Base-by-base conservation (phyloP, 2,329 filamentous ascomycete genomes). In the Pseudopyrenochaeta lycopersici region DNA sequence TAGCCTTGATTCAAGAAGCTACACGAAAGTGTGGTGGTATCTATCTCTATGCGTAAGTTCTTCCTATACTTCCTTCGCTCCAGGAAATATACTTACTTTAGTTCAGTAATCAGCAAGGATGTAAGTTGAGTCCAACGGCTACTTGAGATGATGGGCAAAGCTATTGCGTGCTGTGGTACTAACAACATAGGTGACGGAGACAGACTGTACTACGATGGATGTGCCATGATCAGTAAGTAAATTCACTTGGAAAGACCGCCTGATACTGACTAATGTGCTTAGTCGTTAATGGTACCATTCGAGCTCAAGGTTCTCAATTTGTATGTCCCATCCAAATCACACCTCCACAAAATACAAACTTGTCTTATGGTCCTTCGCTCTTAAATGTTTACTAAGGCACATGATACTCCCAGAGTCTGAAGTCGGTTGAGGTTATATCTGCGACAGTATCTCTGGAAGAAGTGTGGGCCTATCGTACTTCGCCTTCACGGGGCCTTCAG, bases 1-100 rank as follows among this genome's bases (percentile, higher is more conserved):
- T 92, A 23, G 81, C 85, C 4, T 76, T 92, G 4, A 91, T 92
- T 48, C 77, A 79, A 1, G 84, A 90, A 62, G 87, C 86, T 0
- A 91, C 89, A 0, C 77, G 82, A 7, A 88, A 88, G 65, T 79
- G 77, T 18, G 85, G 85, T 3, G 85, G 85, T 20, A 77, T 46
- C 32, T 20, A 46, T 36, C 42, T 46, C 31, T 30, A 31, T 20
- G 18, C 23, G 11, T 36, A 17, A 36, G 33, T 36, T 5, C 33
- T 17, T 36, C 17, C 9, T 4, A 27, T 11, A n/a, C 10, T 39
- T 3, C 2, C 12, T 20, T 18, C 27, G 18, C n/a, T 40, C 32
- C 10, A 7, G 18, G 38, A 14, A 17, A 14, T n/a, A 31, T 49
- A 30, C 47, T 44, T 23, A 49, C 30, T 21, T 21, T 44, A 4